Conservation (phyloP, 2,329 filamentous ascomycete genomes). For the Hymenoscyphus fructigenus region DNA sequence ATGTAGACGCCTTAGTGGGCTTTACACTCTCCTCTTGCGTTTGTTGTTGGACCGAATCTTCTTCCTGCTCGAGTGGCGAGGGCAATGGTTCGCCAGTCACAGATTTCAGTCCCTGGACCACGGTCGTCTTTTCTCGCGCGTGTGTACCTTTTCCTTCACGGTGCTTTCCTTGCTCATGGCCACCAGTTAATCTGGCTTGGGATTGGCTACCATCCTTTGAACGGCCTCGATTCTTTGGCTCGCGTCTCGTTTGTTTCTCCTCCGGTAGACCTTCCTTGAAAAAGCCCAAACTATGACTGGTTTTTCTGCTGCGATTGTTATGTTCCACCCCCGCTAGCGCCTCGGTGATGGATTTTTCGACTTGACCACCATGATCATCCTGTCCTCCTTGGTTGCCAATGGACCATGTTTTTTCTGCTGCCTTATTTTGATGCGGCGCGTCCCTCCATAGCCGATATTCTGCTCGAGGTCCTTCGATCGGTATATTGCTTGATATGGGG, state of each 20-base stretch:
- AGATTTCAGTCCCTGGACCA: neutral
- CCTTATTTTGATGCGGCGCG: constrained; percentile 21
- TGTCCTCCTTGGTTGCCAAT: constrained; percentile 56
- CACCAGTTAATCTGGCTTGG: constrained; percentile 19
- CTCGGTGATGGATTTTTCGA: constrained; percentile 64
- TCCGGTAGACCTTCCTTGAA: constrained; percentile 66
- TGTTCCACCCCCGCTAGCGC: constrained; percentile 61
- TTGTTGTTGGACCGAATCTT: neutral
- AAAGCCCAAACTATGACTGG: constrained; percentile 65
- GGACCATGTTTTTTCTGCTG: constrained; percentile 61
- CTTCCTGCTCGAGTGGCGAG: constrained; percentile 17
- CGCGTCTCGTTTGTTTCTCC: constrained; percentile 55
- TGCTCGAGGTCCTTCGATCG: constrained; percentile 35
- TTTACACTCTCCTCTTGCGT: constrained; percentile 15
- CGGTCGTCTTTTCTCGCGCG: neutral
- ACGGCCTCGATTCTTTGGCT: constrained; percentile 38
- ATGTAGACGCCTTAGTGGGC: constrained; percentile 24
- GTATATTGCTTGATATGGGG: constrained; percentile 30
- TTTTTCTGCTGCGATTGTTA: constrained; percentile 64
- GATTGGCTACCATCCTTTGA: constrained; percentile 30
- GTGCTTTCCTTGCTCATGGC: constrained; percentile 14
- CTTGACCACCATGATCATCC: constrained; percentile 55
- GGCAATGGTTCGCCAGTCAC: constrained; percentile 11
- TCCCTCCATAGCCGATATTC: constrained; percentile 38
- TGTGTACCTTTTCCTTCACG: constrained; percentile 5